A percentile compares a stretch with the other conserved stretches of the same genome.
These are phyloP conservation scores for Ustilago trichophora DNA, from an alignment of 1,284 basidiomycete genomes.

Conservation along the genomic window DNA sequence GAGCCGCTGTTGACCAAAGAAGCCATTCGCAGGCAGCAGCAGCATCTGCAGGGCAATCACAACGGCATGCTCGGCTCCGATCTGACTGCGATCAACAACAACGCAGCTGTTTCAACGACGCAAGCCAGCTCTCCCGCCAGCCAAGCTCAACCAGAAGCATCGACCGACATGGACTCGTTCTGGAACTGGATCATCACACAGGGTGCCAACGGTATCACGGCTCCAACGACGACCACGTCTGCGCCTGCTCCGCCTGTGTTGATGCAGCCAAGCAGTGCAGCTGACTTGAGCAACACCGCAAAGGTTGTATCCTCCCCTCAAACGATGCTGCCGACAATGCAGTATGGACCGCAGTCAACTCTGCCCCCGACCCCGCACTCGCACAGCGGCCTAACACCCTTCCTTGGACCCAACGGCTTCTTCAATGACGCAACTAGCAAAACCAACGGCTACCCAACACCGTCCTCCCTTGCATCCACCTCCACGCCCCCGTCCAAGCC, in stretches of 20 bases:
- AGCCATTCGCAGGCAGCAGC: slow-evolving; percentile 33
- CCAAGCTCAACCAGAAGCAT: slow-evolving; percentile 8
- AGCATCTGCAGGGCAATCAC: slow-evolving; percentile 26
- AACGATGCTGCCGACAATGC: slow-evolving; percentile 2
- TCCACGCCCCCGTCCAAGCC: slow-evolving; percentile 3
- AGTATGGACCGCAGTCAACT: background rate
- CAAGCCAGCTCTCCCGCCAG: slow-evolving; percentile 16
- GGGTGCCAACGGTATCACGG: slow-evolving; percentile 40
- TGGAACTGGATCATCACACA: slow-evolving; percentile 60
- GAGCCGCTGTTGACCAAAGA: slow-evolving; percentile 35
- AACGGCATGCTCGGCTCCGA: background rate
- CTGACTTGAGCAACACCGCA: no score
- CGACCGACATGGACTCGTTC: slow-evolving; percentile 51
- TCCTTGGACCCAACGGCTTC: slow-evolving; percentile 36
- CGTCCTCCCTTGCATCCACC: slow-evolving; percentile 15
- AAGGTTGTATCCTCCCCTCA: no score
- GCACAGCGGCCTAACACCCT: slow-evolving; percentile 33
- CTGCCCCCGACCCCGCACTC: slow-evolving; percentile 22
- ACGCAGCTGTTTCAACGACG: slow-evolving; percentile 7
- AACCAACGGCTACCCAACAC: slow-evolving; percentile 21
- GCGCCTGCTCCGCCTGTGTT: slow-evolving; percentile 14
- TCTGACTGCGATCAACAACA: background rate
- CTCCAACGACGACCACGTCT: slow-evolving; percentile 3
- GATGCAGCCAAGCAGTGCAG: slow-evolving; percentile 14
- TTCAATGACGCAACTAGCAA: slow-evolving; percentile 8